Percentiles rank a stretch among this genome's conserved stretches.
These are phyloP conservation scores for Murraya paniculata DNA, from an alignment of 345 rosid genomes.

Conservation along the genomic window DNA sequence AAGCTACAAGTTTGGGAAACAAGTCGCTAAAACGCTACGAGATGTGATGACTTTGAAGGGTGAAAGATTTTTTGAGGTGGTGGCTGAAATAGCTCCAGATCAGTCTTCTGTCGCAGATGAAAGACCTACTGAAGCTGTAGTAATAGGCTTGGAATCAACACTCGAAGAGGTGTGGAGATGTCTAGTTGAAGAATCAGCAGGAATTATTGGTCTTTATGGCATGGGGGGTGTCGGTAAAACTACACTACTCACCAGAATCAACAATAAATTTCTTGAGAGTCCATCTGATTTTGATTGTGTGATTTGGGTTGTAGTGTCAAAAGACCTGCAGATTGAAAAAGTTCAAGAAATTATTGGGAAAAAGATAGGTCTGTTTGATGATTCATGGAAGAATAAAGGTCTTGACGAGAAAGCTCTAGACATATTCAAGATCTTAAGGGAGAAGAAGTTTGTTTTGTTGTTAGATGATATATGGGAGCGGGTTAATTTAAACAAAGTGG, in stretches of 20 bases:
- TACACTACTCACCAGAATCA: neutral
- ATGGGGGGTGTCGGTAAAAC: constrained; percentile 9
- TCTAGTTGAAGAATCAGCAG: neutral
- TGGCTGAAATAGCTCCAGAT: neutral
- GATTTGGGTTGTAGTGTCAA: too few species aligned
- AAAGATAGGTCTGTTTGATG: neutral
- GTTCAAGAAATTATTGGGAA: neutral
- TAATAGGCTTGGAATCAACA: neutral
- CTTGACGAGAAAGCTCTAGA: neutral
- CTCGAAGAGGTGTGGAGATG: neutral
- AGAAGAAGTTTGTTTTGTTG: constrained; percentile 2
- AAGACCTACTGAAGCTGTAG: neutral
- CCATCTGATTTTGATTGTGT: neutral
- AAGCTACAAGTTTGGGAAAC: neutral
- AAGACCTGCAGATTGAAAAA: neutral
- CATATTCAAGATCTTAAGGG: neutral
- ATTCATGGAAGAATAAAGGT: neutral
- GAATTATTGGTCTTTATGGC: constrained; percentile 11
- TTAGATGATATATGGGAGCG: constrained; percentile 20
- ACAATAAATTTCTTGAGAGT: neutral
- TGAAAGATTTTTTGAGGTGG: neutral
- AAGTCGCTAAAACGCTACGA: neutral
- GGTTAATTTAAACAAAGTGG: neutral
- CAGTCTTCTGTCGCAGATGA: neutral
- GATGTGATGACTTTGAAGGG: neutral